Base-by-base conservation (phyloP, 1,139 yeast genomes). In the Protomyces lactucae-debilis region DNA sequence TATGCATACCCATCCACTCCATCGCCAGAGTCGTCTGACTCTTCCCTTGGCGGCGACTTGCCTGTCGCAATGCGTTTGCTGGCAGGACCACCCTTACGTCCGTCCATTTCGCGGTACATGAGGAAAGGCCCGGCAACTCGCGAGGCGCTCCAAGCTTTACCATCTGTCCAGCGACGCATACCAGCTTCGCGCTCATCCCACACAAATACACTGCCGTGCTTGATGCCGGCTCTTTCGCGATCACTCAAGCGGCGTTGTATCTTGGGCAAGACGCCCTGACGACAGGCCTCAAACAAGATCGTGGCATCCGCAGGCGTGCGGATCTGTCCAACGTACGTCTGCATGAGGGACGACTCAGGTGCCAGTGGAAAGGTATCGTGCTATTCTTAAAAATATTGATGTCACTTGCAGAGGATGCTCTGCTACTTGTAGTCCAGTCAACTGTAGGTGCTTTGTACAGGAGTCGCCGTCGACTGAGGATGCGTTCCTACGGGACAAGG, bases 81-180 rank as follows among this genome's bases (percentile, higher is more conserved):
- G 8, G 36, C 16, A 2, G 52, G 21, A 4, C 37, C 37, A 21
- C 36, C 55, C 23, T 69, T 66, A 61, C 71, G 46, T 66, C 76
- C 73, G 66, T 82, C 85, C 78, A 85, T 81, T 72, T 86, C 89
- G 66, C 82, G 80, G 73, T 86, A 86, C 4, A 84, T 81, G 54
- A 86, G 75, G 70, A 86, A 86, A 1, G 83, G 80, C 1, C 89
- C 88, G 21, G 82, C 79, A 2, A 86, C 90, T 68, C 89, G 78
- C 0, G 88, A 83, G 1, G 91, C 88, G 66, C 85, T 80, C 91
- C 91, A 86, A 51, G 82, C 78, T 57, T 76, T 76, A 45, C 91
- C 89, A 71, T 86, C 92, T 1, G 92, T 86, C 92, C 92, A 86
- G 52, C 91, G 76, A 68, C 84, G 81, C 85, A 86, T 86, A 18